Base-by-base conservation (phyloP, 139 green algal species). In the Chlamydomonas schloesseri region DNA sequence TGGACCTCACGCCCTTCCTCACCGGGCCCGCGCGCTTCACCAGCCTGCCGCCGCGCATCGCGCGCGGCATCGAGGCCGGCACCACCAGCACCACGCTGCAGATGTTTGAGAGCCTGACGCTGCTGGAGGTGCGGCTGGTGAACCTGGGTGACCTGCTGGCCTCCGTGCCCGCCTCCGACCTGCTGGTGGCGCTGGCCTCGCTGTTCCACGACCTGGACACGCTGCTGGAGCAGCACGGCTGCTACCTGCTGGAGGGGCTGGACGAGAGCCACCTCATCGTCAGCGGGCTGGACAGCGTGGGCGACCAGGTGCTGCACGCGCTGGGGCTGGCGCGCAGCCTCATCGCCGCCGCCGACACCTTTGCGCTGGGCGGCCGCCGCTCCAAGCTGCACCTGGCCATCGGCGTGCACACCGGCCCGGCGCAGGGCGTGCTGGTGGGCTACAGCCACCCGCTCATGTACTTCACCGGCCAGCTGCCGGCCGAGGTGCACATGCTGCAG, bases 381-480 rank as follows among this genome's bases (percentile, higher is more conserved):
- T 46, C 53, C 17, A 84, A 84, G 65, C 46, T 86, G 67, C 14
- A 5, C 26, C 70, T 86, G 42, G 11, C 62, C 47, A 67, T 86
- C 28, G 80, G 80, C 47, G 57, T 86, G 8, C 80, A 86, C 80
- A 78, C 80, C 9, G 80, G 80, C 18, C 67, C 68, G 29, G 80
- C 67, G 50, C 80, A 86, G 76, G 85, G 85, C 50, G 85, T 89
- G 69, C 26, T 89, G 29, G 85, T 89, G 36, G 86, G 86, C 46
- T 58, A 82, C 46, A 42, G 37, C 36, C 78, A 89, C 71, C 86
- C 86, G 4, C 71, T 79, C 18, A 57, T 89, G 36, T 67, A 83
- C 78, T 72, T 89, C 71, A 87, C 78, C 0, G 86, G 86, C 50
- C 65, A 80, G 65, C 86, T 89, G 71, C 78, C 78, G 17, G 36